Percentiles rank a stretch among this genome's conserved stretches.
phyloP scores from a whole-genome alignment of 176 grass and related monocot genomes.

The Puccinellia tenuiflora region DNA sequence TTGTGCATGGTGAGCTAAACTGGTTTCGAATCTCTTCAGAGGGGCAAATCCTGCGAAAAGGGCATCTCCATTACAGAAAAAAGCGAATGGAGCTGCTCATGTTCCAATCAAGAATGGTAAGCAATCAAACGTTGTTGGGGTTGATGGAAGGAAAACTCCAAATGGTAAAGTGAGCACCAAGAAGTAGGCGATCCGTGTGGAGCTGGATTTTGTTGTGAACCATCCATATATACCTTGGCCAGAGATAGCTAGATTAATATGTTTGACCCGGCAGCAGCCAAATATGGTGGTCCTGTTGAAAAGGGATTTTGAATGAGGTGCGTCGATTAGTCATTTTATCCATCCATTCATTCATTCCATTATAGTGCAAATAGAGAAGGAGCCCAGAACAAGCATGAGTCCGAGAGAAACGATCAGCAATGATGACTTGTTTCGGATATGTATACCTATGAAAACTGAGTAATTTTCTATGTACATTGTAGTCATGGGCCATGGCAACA shows the following conservation, averaged over 20 bases:
- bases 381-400: neutral
- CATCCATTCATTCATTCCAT: constrained; percentile 4
- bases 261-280: neutral
- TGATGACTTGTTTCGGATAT: neutral
- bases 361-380: constrained; percentile 5
- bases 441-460: neutral
- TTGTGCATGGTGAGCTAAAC: neutral
- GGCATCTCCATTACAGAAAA: constrained; percentile 34
- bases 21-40: constrained; percentile 25
- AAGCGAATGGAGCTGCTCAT: constrained; percentile 6
- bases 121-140: neutral
- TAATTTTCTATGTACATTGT: constrained; percentile 4
- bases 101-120: constrained; percentile 17
- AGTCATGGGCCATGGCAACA: neutral
- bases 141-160: constrained; percentile 28
- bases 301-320: neutral
- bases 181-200: constrained; percentile 26
- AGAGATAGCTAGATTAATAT: constrained; percentile 23
- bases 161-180: constrained; percentile 34
- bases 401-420: neutral
- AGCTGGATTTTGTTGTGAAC: neutral
- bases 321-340: constrained; percentile 13
- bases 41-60: constrained; percentile 10
- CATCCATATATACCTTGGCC: neutral
- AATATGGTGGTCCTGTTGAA: neutral